Evolutionary conservation across 257 asterid species (phyloP).

Genomic region (Cruciata laevipes): DNA sequence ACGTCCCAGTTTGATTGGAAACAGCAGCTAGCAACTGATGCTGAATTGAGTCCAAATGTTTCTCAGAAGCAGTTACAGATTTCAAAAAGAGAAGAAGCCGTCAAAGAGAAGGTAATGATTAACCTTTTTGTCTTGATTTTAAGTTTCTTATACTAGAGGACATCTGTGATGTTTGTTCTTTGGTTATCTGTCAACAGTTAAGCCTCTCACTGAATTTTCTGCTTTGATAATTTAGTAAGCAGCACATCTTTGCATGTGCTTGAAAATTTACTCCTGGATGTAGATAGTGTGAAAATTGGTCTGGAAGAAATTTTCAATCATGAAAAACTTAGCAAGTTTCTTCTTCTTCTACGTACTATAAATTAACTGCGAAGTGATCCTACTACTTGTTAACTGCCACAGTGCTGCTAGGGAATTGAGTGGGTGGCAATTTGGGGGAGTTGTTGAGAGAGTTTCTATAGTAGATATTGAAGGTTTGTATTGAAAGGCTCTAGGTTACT

Average conservation of each 20-base stretch:
- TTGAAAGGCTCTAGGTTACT: no score
- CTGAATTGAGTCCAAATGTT: not conserved
- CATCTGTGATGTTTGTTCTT: not conserved
- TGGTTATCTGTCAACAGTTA: not conserved
- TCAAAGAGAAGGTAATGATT: not conserved
- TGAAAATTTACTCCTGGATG: not conserved
- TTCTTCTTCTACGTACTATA: no score
- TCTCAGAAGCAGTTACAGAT: conserved; percentile 3
- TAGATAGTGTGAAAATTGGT: not conserved
- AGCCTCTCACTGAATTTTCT: not conserved
- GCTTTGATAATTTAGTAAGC: not conserved
- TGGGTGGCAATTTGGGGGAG: not conserved
- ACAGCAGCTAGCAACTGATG: not conserved
- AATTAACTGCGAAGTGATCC: no score
- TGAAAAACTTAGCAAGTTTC: not conserved
- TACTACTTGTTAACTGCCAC: no score
- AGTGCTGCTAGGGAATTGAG: no score
- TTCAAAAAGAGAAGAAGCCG: not conserved
- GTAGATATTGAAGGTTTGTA: not conserved
- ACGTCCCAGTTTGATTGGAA: conserved; percentile 3
- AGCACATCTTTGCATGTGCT: not conserved
- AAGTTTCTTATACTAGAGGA: not conserved
- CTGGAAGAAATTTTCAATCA: not conserved
- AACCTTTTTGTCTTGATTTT: not conserved
- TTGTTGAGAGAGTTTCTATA: not conserved